phyloP scores from a whole-genome alignment of 176 grass and related monocot genomes.

The Cocos nucifera region DNA sequence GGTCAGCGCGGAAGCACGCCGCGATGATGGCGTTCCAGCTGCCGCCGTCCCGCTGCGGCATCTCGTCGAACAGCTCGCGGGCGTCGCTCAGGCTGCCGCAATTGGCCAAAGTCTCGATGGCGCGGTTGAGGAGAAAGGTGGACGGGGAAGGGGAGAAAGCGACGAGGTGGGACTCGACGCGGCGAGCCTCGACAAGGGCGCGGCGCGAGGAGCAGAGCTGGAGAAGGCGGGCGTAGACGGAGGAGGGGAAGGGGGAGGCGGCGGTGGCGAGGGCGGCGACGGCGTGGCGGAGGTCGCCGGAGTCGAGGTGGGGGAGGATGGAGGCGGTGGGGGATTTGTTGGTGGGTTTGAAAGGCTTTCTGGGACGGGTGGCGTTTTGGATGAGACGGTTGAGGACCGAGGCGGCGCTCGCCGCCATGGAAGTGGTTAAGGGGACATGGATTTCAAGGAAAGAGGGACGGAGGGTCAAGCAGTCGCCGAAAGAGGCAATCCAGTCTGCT shows the following conservation, averaged over 20 bases:
- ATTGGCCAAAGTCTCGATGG: slow-evolving; percentile 47
- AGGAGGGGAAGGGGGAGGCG: not conserved
- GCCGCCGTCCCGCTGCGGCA: slow-evolving; percentile 73
- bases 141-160: slow-evolving; percentile 4
- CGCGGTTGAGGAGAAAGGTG: slow-evolving; percentile 65
- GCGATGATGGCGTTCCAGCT: slow-evolving; percentile 85
- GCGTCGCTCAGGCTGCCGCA: slow-evolving; percentile 47
- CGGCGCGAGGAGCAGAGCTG: slow-evolving; percentile 7
- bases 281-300: slow-evolving; percentile 3
- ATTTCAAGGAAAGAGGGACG: slow-evolving; percentile 21
- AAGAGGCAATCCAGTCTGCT: no score
- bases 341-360: not conserved
- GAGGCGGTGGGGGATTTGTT: not conserved
- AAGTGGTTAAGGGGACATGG: no score
- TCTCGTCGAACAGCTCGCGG: slow-evolving; percentile 70
- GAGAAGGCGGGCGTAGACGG: slow-evolving; percentile 8
- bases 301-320: slow-evolving; percentile 8
- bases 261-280: not conserved
- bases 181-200: slow-evolving; percentile 40
- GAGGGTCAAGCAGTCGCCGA: no score
- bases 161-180: slow-evolving; percentile 34
- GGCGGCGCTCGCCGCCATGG: not conserved
- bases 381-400: slow-evolving; percentile 17
- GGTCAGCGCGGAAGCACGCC: slow-evolving; percentile 24
- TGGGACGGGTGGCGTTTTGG: not conserved